Base-by-base conservation (phyloP, 139 green algal genomes). In the Eudorina sp. region DNA sequence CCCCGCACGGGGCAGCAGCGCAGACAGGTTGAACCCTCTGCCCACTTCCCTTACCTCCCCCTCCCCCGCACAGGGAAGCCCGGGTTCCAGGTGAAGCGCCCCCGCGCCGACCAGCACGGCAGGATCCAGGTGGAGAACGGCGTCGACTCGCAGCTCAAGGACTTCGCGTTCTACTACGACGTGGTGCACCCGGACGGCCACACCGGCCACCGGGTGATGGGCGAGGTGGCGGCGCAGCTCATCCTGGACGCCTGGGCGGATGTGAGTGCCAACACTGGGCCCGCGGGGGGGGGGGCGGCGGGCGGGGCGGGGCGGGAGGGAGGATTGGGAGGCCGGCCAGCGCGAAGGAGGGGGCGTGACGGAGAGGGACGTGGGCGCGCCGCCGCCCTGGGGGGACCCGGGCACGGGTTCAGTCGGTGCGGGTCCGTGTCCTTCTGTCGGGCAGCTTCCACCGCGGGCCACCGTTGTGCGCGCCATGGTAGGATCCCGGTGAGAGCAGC, bases 101-200 rank as follows among this genome's bases (percentile, higher is more conserved):
- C 88, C 3, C 82, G 88, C 45, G 73, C 82, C 34, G 83, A 76
- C 81, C 41, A 25, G 11, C 2, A 81, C 45, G 82, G 77, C 34
- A 14, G 34, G 16, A 73, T 81, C 11, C 60, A 85, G 55, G 38
- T 60, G 27, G 78, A 85, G 36, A 58, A 58, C 78, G 74, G 74
- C 38, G 27, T 74, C 18, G 78, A 85, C 55, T 40, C 40, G 2
- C 25, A 29, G 58, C 78, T 85, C 40, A 85, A 85, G 78, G 83
- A 75, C 66, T 46, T 69, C 27, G 89, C 66, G 31, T 92, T 92
- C 43, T 92, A 87, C 68, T 92, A 66, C 34, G 89, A 92, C 60
- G 36, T 88, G 27, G 45, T 92, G 38, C 89, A 92, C 38, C 89
- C 89, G 4, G 89, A 91, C 36, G 88, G 88, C 60, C 43, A 72